These are phyloP conservation scores for Cutaneotrichosporon mucoides DNA, from an alignment of 1,284 basidiomycete genomes.

Conservation along the genomic window DNA sequence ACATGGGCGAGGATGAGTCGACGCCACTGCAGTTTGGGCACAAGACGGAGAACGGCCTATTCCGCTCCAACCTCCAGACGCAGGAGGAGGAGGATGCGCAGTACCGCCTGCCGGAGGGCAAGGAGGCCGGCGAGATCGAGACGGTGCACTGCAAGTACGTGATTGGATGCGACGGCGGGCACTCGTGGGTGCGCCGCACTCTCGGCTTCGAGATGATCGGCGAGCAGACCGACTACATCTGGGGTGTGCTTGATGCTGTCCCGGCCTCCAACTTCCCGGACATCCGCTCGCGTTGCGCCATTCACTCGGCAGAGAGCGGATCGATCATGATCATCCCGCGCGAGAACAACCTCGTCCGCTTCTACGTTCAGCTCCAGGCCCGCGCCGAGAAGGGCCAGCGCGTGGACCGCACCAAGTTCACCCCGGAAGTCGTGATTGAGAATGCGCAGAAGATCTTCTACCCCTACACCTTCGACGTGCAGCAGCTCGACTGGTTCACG, in stretches of 20 bases:
- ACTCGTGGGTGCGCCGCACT: conserved; percentile 22
- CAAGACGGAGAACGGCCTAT: conserved; percentile 15
- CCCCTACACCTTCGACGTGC: conserved; percentile 36
- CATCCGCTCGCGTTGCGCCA: conserved; percentile 14
- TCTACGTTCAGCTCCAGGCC: conserved; percentile 14
- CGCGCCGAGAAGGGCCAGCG: conserved; percentile 7
- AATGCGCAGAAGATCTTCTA: conserved; percentile 34
- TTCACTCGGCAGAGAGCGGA: conserved; percentile 14
- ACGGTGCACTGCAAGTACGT: conserved; percentile 27
- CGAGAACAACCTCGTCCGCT: conserved; percentile 21
- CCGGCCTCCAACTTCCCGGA: conserved; percentile 21
- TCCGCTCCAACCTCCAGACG: conserved; percentile 10
- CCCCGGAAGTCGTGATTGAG: conserved; percentile 27
- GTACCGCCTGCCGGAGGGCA: conserved; percentile 12
- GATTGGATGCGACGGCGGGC: conserved; percentile 27
- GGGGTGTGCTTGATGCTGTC: conserved; percentile 24
- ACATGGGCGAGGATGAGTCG: conserved; percentile 13
- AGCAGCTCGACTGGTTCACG: conserved; percentile 39
- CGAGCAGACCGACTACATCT: conserved; percentile 23
- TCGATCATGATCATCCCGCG: conserved; percentile 19
- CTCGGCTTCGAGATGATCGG: conserved; percentile 21
- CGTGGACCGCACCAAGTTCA: conserved; percentile 26
- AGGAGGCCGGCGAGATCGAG: conserved; percentile 13
- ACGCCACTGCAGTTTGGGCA: conserved; percentile 14
- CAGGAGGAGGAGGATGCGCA: conserved; percentile 14